A percentile compares a stretch with the other conserved stretches of the same genome.
These are phyloP conservation scores for Artemisia annua DNA, from an alignment of 129 eudicot genomes.

Conservation along the genomic window DNA sequence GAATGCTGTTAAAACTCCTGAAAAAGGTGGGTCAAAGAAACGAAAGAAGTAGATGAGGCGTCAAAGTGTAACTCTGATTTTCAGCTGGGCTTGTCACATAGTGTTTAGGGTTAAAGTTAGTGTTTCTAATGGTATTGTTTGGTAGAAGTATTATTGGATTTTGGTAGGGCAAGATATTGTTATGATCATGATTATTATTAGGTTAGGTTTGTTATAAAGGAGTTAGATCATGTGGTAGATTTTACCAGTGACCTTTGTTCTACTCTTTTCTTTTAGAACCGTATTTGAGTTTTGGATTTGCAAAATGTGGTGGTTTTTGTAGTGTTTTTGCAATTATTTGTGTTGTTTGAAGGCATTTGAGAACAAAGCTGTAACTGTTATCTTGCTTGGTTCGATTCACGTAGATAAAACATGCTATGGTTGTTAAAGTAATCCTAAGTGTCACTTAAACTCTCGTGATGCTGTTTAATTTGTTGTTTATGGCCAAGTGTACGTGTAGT, in stretches of 20 bases:
- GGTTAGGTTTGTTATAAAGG: conserved; percentile 39
- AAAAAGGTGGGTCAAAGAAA: conserved; percentile 59
- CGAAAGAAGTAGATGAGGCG: conserved; percentile 43
- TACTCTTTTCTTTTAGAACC: conserved; percentile 21
- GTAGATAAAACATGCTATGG: no score
- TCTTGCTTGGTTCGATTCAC: no score
- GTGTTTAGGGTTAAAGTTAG: conserved; percentile 39
- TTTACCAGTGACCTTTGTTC: conserved; percentile 16
- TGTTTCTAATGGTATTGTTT: conserved; percentile 29
- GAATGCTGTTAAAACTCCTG: conserved; percentile 39
- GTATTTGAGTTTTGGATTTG: conserved; percentile 27
- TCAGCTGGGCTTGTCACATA: conserved; percentile 19
- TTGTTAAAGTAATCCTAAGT: no score
- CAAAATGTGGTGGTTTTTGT: background rate
- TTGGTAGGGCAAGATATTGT: conserved; percentile 18
- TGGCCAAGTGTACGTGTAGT: no score
- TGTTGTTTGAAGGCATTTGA: background rate
- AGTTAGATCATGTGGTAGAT: conserved; percentile 36
- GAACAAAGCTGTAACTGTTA: background rate
- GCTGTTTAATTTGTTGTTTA: no score
- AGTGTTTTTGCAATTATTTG: background rate
- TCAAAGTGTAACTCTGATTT: background rate
- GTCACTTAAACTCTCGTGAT: no score
- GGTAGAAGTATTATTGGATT: conserved; percentile 25
- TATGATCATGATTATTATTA: conserved; percentile 12